Conservation (phyloP, 129 eudicot genomes). For the Chrysanthemum makinoi region DNA sequence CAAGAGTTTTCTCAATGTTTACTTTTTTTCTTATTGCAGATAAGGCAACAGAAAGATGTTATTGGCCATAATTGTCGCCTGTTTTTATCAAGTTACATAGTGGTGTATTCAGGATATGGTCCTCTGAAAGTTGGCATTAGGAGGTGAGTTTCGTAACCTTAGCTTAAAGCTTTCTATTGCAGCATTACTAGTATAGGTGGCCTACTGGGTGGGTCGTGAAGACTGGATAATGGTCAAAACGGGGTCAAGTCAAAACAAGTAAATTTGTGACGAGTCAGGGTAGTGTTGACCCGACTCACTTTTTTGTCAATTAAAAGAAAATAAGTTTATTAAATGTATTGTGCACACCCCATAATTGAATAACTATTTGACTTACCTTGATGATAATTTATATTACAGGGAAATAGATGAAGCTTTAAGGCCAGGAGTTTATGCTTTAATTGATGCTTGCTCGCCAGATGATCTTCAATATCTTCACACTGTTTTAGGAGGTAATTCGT, state of each 20-base stretch:
- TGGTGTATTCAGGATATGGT: conserved; percentile 78
- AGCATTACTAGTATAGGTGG: not conserved
- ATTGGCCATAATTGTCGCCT: conserved; percentile 50
- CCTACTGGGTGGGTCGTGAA: too few species aligned
- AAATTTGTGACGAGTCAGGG: too few species aligned
- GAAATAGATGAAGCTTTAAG: conserved; percentile 90
- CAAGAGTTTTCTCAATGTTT: not conserved
- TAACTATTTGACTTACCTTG: not conserved
- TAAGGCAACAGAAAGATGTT: conserved; percentile 82
- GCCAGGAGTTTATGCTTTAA: conserved; percentile 86
- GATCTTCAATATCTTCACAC: conserved; percentile 90
- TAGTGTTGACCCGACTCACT: too few species aligned
- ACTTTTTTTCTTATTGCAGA: conserved; percentile 38
- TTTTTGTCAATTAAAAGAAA: too few species aligned
- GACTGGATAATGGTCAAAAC: not conserved
- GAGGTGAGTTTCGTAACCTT: conserved; percentile 44
- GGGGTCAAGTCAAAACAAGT: not conserved
- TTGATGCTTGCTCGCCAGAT: conserved; percentile 84
- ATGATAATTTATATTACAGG: conserved; percentile 40
- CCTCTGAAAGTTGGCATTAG: conserved; percentile 66
- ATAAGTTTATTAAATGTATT: too few species aligned
- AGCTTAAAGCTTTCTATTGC: not conserved
- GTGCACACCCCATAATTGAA: too few species aligned
- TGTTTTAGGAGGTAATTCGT: conserved; percentile 70
- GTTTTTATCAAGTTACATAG: conserved; percentile 66